Conservation (phyloP, 2,329 filamentous ascomycete species). For the Teratosphaeria nubilosa region DNA sequence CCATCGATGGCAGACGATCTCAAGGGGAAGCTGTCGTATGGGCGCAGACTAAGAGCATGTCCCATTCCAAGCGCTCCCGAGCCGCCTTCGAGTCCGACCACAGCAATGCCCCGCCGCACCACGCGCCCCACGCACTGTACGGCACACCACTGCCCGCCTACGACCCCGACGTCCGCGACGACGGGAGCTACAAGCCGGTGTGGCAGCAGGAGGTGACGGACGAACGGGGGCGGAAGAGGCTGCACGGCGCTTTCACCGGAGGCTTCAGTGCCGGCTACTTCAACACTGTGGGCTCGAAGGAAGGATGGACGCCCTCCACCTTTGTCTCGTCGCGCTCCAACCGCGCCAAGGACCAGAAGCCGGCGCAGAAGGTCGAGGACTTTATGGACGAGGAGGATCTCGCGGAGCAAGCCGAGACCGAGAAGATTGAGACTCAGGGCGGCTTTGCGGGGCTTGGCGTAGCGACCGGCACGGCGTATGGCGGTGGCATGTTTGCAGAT, state of each 20-base stretch:
- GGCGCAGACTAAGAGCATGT: constrained; percentile 30
- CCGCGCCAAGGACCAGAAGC: constrained; percentile 58
- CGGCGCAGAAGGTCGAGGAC: constrained; percentile 67
- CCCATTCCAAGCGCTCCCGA: constrained; percentile 73
- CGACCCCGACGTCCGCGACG: constrained; percentile 68
- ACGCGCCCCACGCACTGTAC: constrained; percentile 67
- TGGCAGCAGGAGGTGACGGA: constrained; percentile 98
- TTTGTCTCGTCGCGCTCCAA: constrained; percentile 84
- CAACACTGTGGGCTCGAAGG: constrained; percentile 95
- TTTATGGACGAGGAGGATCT: constrained; percentile 98
- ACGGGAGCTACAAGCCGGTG: constrained; percentile 85
- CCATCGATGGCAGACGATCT: constrained; percentile 11
- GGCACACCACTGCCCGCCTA: constrained; percentile 75
- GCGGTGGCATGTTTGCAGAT: constrained; percentile 52
- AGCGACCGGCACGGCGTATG: constrained; percentile 41
- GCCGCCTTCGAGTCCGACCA: constrained; percentile 68
- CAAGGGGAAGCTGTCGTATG: constrained; percentile 17
- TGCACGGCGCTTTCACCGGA: constrained; percentile 94
- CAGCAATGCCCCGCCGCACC: constrained; percentile 36
- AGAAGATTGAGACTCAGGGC: constrained; percentile 60
- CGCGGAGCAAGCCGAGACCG: constrained; percentile 71
- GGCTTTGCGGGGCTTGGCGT: constrained; percentile 60
- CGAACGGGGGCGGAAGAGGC: constrained; percentile 76
- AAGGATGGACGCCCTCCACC: constrained; percentile 88
- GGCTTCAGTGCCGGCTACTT: constrained; percentile 98